Base-by-base conservation (phyloP, 1,284 basidiomycete genomes). In the Thelephora terrestris region DNA sequence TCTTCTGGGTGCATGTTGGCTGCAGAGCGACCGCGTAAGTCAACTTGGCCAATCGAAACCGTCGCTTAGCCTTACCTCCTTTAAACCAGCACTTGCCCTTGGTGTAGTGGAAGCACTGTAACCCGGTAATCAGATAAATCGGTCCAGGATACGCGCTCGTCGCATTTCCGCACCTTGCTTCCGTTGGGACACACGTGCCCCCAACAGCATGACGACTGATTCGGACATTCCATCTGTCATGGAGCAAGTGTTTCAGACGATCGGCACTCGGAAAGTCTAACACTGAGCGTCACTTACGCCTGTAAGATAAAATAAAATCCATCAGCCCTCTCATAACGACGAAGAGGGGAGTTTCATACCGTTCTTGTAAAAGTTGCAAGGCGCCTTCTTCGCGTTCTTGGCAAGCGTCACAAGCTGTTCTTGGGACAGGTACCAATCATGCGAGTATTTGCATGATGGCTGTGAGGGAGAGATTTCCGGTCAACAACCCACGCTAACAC, bases 11-110 rank as follows among this genome's bases (percentile, higher is more conserved):
- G 35, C 25, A 20, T 37, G n/a, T 27, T 49, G 27, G 43, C 21
- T 45, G 9, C 17, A 23, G 29, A 23, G 39, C 12, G 21, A 16
- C 17, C 7, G 4, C n/a, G 18, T 25, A 20, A 42, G 16, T 23
- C n/a, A 42, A 42, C 39, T 23, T 5, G 9, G 16, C 36, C 18
- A 24, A 44, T 42, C 7, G 35, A 16, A 16, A 29, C 14, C 29
- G 7, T 32, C 25, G 17, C 39, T 21, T 5, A 12, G 20, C 16
- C 79, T 53, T 55, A 85, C 84, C 76, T 61, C 80, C 82, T 73
- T 86, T 86, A 65, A 88, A 88, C 81, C 85, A 85, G 60, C 85
- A 88, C 65, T 83, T 87, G 36, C 84, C 84, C 57, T 71, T 66
- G 55, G 57, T 58, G 12, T 61, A 54, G 54, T 65, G 64, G 51